phyloP scores from a whole-genome alignment of 345 rosid genomes.

The Salix exigua region DNA sequence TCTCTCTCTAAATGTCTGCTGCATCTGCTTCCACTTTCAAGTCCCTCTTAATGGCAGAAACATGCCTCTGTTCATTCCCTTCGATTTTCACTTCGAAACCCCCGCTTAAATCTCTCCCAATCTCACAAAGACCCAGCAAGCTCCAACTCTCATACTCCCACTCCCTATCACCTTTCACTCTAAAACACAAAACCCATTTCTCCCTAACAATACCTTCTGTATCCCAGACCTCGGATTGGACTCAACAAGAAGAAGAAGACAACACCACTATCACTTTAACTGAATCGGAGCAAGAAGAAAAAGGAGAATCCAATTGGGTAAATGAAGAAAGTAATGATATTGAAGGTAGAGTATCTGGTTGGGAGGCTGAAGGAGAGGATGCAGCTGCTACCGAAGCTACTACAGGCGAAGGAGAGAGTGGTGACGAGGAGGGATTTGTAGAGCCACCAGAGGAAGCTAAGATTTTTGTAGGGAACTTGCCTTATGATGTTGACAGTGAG shows the following conservation, averaged over 20 bases:
- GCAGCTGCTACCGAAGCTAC: slow-evolving; percentile 9
- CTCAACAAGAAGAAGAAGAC: slow-evolving; percentile 35
- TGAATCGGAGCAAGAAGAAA: slow-evolving; percentile 11
- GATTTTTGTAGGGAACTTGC: slow-evolving; percentile 79
- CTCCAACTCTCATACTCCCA: slow-evolving; percentile 27
- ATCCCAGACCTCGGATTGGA: slow-evolving; percentile 48
- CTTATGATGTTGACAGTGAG: slow-evolving; percentile 76
- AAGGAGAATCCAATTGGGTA: slow-evolving; percentile 25
- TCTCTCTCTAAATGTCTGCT: slow-evolving; percentile 35
- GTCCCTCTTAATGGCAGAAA: slow-evolving; percentile 57
- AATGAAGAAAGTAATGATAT: slow-evolving; percentile 27
- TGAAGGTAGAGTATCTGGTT: slow-evolving; percentile 30
- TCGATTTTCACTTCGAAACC: slow-evolving; percentile 35
- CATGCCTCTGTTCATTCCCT: slow-evolving; percentile 45
- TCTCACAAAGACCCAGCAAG: slow-evolving; percentile 19
- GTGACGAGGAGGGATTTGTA: slow-evolving; percentile 28
- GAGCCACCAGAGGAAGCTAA: slow-evolving; percentile 85
- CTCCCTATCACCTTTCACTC: slow-evolving; percentile 22
- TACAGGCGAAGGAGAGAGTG: slow-evolving; percentile 22
- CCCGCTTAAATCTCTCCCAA: slow-evolving; percentile 31
- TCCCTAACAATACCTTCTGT: slow-evolving; percentile 44
- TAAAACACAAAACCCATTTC: slow-evolving; percentile 38
- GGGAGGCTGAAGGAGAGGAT: slow-evolving; percentile 38
- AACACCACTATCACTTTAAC: slow-evolving; percentile 29
- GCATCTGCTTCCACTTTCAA: slow-evolving; percentile 40